Conservation (phyloP, 106 monocot species). For the Ottelia alismoides region DNA sequence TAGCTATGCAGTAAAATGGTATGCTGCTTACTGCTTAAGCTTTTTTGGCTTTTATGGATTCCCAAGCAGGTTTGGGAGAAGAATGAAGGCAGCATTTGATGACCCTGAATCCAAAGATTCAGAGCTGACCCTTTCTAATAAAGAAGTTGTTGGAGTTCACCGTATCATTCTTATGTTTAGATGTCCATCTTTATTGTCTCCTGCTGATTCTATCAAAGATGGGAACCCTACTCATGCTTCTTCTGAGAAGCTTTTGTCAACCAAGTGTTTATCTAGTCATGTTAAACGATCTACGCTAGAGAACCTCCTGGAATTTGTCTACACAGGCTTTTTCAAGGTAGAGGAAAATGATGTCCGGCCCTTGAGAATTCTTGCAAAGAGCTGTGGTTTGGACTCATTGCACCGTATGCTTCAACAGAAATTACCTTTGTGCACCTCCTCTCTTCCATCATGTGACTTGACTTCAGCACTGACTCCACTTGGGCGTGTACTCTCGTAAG, state of each 20-base stretch:
- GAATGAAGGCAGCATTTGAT: slow-evolving; percentile 29
- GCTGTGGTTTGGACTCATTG: slow-evolving; percentile 45
- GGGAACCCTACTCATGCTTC: slow-evolving; percentile 7
- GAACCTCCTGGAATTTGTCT: slow-evolving; percentile 70
- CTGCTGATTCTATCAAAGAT: slow-evolving; percentile 10
- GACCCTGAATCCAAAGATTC: slow-evolving; percentile 55
- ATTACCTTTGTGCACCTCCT: slow-evolving; percentile 32
- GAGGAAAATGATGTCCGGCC: slow-evolving; percentile 32
- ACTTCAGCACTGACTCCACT: slow-evolving; percentile 25
- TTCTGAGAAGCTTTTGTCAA: slow-evolving; percentile 1
- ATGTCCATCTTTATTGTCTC: slow-evolving; percentile 53
- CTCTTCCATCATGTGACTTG: slow-evolving; percentile 33
- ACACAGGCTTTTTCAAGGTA: slow-evolving; percentile 43
- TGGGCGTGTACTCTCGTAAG: slow-evolving; percentile 52
- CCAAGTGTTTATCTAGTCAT: slow-evolving; percentile 37
- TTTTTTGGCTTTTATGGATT: slow-evolving; percentile 66
- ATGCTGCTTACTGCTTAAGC: slow-evolving; percentile 44
- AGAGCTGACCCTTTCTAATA: slow-evolving; percentile 39
- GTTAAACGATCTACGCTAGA: slow-evolving; percentile 33
- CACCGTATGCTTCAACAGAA: slow-evolving; percentile 37
- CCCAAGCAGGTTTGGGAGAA: slow-evolving; percentile 47
- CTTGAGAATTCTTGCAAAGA: slow-evolving; percentile 45
- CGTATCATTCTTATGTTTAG: slow-evolving; percentile 42
- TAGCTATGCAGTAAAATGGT: slow-evolving; percentile 30
- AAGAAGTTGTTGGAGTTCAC: slow-evolving; percentile 38